A percentile compares a stretch with the other conserved stretches of the same genome.
Conservation (phyloP, 2,329 filamentous ascomycete species). For the Sclerotinia nivalis region DNA sequence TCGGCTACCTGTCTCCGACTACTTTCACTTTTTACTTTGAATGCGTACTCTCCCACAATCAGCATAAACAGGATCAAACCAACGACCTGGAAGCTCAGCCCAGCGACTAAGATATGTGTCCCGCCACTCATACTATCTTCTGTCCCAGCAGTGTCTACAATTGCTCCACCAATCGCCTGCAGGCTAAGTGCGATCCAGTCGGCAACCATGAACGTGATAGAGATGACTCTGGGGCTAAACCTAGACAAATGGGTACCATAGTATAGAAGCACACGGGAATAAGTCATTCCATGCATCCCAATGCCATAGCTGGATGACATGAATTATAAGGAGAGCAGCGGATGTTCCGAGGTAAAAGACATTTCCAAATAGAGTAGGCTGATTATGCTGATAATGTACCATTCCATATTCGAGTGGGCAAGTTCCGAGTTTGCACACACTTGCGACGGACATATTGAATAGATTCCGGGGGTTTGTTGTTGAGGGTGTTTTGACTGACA, state of each 20-base stretch:
- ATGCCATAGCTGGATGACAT: slow-evolving; percentile 40
- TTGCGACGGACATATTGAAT: not conserved
- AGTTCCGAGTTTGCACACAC: not conserved
- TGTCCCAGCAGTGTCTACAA: slow-evolving; percentile 45
- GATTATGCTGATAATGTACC: not conserved
- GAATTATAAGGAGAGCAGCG: slow-evolving; percentile 28
- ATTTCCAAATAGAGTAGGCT: slow-evolving; percentile 4
- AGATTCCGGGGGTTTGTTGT: too few species aligned
- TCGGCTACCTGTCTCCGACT: slow-evolving; percentile 7
- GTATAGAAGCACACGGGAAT: slow-evolving; percentile 55
- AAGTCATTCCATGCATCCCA: slow-evolving; percentile 58
- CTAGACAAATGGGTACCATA: slow-evolving; percentile 51
- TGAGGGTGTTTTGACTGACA: not conserved
- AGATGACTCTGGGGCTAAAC: slow-evolving; percentile 51
- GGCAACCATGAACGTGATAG: slow-evolving; percentile 48
- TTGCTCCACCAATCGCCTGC: slow-evolving; percentile 56
- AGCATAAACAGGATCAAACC: slow-evolving; percentile 38
- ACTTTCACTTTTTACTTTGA: slow-evolving; percentile 23
- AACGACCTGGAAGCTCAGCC: slow-evolving; percentile 44
- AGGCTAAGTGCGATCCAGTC: slow-evolving; percentile 59
- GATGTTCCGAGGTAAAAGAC: slow-evolving; percentile 29
- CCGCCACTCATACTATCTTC: slow-evolving; percentile 28
- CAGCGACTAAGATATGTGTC: slow-evolving; percentile 43
- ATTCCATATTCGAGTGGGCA: not conserved
- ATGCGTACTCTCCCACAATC: slow-evolving; percentile 27